Base-by-base conservation (phyloP, 2,329 filamentous ascomycete species). In the Gliomastix tumulicola region DNA sequence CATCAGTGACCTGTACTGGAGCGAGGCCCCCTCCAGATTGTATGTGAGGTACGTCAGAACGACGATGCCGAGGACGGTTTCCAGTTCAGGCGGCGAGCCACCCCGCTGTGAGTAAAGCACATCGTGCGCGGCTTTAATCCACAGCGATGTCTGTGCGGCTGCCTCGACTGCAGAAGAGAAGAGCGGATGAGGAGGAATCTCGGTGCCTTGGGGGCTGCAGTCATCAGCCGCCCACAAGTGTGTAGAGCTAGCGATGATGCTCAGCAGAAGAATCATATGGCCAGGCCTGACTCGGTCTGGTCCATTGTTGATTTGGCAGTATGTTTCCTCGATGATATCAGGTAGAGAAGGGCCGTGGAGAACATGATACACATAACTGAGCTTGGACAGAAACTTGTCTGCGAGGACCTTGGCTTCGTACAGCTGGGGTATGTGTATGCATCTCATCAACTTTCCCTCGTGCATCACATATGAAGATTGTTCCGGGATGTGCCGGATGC, bases 341-440 rank as follows among this genome's bases (percentile, higher is more conserved):
- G 45, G 44, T 6, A 60, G 36, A 0, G 53, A 53, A 4, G 55
- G 57, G 6, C 23, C 34, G 32, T 60, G 56, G 2, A 57, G 39
- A 16, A 63, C 47, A 38, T 61, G 59, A 22, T 60, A 54, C 18
- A 60, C 42, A 33, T 51, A 54, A 7, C 50, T 55, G 18, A 60
- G 42, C 13, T 59, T 46, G 12, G 36, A 27, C 7, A 57, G 34
- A 25, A 56, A 62, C 40, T 55, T 56, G 8, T 60, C 44, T 4
- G 57, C 32, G 2, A 63, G 44, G 9, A 46, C 34, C 21, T 42
- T 50, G 5, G 57, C 46, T 44, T 63, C 59, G 9, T 49, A 41
- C n/a, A 51, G 42, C 12, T 48, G 39, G 6, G 59, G 60, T 5
- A 62, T 44, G 53, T 55, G 60, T 21, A 58, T 40, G 40, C 44